Evolutionary conservation across 2,329 filamentous ascomycete genomes (phyloP), one percentile per base, ranked within the genome.

Genomic region (Monilinia polystroma): DNA sequence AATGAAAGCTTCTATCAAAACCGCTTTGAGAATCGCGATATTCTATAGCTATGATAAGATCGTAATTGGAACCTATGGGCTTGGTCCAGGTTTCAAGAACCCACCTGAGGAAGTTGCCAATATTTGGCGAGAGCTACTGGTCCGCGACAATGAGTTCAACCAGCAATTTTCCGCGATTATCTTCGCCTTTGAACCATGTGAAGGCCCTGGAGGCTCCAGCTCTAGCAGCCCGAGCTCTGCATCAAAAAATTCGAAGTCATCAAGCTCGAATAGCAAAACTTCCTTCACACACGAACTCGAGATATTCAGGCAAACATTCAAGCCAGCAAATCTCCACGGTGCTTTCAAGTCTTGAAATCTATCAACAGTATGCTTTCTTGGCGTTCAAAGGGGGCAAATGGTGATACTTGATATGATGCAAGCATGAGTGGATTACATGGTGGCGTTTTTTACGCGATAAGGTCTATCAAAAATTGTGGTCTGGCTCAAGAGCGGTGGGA

Each of bases 1-100:
- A 76, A 90, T 91, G 78, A 84, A 83, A 73, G 87, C 90, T 73
- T 92, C 92, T 78, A 88, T 93, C 76, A 85, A 87, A 29, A 85
- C 86, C 1, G 87, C 89, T 2, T 83, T 93, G 23, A 84, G 87
- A 57, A 91, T 92, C 69, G 90, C 89, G 70, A 84, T 84, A 23
- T 85, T 83, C 73, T 82, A 86, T 72, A 80, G 81, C 67, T 85
- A 87, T 73, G 78, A 80, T 52, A 81, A 82, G 67, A 80, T 90
- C 29, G 84, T 87, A 62, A 83, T 89, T 67, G 86, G 85, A 29
- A 87, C 87, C 70, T 90, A 89, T 73, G 87, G 87, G 2, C 79
- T 89, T 8, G 87, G 87, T 56, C 87, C 87, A 69, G 81, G 82
- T 49, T 85, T 86, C 74, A 82, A 85, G 71, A 90, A 90, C 75